Conservation (phyloP, 495 filamentous ascomycete genomes). For the Penicillium riverlandense region DNA sequence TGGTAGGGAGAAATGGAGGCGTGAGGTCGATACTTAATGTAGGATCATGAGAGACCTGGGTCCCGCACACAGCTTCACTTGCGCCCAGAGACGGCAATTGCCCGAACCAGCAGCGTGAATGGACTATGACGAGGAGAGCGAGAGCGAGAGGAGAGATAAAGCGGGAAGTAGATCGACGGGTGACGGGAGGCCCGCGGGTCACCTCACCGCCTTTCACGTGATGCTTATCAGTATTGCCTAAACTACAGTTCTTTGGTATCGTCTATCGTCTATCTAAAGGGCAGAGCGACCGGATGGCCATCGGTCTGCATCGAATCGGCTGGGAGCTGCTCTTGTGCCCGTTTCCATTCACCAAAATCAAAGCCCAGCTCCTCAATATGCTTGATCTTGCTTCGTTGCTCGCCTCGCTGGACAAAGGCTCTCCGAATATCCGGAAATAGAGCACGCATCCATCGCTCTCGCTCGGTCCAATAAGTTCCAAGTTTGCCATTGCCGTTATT, state of each 20-base stretch:
- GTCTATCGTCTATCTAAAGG: neutral
- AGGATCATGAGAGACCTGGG: neutral
- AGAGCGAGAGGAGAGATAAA: conserved; percentile 8
- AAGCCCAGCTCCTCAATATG: conserved; percentile 55
- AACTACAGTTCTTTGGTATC: too few relatives aligned
- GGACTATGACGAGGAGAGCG: conserved; percentile 8
- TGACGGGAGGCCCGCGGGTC: too few relatives aligned
- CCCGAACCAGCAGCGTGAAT: neutral
- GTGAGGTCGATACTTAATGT: neutral
- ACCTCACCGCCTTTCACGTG: conserved; percentile 7
- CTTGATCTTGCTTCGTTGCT: conserved; percentile 32
- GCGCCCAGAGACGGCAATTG: neutral
- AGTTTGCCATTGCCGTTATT: conserved; percentile 52
- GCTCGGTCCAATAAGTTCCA: conserved; percentile 59
- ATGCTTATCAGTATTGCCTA: conserved; percentile 4
- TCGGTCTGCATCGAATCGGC: conserved; percentile 4
- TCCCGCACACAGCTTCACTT: neutral
- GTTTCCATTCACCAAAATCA: conserved; percentile 39
- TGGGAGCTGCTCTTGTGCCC: conserved; percentile 9
- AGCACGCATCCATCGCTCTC: conserved; percentile 56
- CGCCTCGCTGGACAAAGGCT: conserved; percentile 44
- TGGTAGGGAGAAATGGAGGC: conserved; percentile 1
- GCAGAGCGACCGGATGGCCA: neutral
- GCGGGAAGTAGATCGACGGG: neutral
- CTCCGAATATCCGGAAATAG: conserved; percentile 48